phyloP scores from a whole-genome alignment of 345 rosid species.

The Citrus australasica region DNA sequence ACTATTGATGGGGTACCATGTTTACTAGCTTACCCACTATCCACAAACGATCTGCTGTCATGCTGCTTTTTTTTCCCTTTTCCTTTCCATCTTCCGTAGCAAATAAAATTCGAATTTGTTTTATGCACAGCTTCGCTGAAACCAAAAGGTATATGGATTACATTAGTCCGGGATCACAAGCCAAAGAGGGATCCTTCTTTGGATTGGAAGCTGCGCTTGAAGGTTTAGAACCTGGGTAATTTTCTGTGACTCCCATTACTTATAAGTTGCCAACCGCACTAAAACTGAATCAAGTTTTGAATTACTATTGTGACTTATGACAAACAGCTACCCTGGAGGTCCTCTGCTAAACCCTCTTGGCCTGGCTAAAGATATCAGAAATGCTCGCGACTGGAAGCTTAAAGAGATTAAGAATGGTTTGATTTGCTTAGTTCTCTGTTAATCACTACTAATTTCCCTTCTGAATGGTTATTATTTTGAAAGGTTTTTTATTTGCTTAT shows the following conservation, averaged over 20 bases:
- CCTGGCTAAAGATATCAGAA: constrained; percentile 68
- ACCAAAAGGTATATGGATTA: constrained; percentile 90
- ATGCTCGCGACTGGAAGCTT: constrained; percentile 76
- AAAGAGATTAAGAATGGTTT: constrained; percentile 91
- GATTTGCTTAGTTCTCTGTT: neutral
- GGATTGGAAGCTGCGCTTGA: constrained; percentile 78
- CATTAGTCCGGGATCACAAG: constrained; percentile 82
- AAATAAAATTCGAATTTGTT: neutral
- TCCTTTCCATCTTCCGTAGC: neutral
- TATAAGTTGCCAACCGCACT: neutral
- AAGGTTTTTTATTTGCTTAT: neutral
- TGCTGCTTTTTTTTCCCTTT: neutral
- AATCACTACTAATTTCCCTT: neutral
- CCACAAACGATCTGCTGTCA: neutral
- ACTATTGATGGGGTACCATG: constrained; percentile 78
- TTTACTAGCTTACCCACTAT: neutral
- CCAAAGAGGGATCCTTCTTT: constrained; percentile 72
- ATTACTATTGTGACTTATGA: neutral
- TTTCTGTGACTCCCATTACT: neutral
- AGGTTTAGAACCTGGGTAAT: constrained; percentile 90
- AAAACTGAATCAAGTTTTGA: neutral
- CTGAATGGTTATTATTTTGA: neutral
- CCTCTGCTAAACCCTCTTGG: constrained; percentile 91
- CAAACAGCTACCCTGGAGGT: constrained; percentile 86
- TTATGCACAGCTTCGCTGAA: constrained; percentile 60